Evolutionary conservation across 2,329 filamentous ascomycete species (phyloP).

Genomic region (Penicillium psychrosexuale): DNA sequence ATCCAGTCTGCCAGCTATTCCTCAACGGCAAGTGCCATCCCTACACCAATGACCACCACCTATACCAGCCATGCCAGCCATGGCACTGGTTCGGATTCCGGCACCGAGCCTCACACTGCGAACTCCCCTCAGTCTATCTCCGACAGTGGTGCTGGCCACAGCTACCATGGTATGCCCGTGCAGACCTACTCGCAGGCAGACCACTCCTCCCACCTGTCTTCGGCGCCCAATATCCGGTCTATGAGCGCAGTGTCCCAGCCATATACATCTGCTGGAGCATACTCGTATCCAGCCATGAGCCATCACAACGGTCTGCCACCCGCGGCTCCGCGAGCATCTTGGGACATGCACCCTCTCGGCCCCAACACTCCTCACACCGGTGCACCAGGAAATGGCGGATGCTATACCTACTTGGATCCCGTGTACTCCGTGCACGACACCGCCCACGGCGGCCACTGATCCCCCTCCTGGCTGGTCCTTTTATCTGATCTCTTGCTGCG

Average conservation of each 20-base stretch:
- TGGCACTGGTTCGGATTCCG: slow-evolving; percentile 46
- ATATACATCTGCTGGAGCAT: slow-evolving; percentile 32
- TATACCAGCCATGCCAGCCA: slow-evolving; percentile 34
- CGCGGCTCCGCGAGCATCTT: slow-evolving; percentile 34
- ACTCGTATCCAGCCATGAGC: slow-evolving; percentile 34
- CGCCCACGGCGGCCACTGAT: slow-evolving; percentile 26
- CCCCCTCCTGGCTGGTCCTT: not conserved
- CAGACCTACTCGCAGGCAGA: slow-evolving; percentile 44
- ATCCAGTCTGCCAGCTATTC: slow-evolving; percentile 64
- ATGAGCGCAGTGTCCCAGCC: slow-evolving; percentile 31
- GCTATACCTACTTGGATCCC: slow-evolving; percentile 35
- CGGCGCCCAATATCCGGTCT: slow-evolving; percentile 39
- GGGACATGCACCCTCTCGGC: slow-evolving; percentile 39
- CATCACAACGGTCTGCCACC: slow-evolving; percentile 32
- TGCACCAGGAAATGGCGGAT: slow-evolving; percentile 23
- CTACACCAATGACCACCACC: slow-evolving; percentile 37
- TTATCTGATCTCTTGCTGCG: slow-evolving; percentile 1
- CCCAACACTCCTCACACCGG: slow-evolving; percentile 28
- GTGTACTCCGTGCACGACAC: slow-evolving; percentile 34
- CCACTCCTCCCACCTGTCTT: slow-evolving; percentile 27
- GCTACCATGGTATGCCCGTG: slow-evolving; percentile 45
- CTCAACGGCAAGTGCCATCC: slow-evolving; percentile 55
- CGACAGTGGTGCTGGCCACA: slow-evolving; percentile 44
- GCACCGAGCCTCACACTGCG: slow-evolving; percentile 48
- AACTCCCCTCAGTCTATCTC: slow-evolving; percentile 50